Percentiles rank a stretch among this genome's conserved stretches.
phyloP scores from a whole-genome alignment of 2,329 filamentous ascomycete genomes.

The Beauveria pseudobassiana region DNA sequence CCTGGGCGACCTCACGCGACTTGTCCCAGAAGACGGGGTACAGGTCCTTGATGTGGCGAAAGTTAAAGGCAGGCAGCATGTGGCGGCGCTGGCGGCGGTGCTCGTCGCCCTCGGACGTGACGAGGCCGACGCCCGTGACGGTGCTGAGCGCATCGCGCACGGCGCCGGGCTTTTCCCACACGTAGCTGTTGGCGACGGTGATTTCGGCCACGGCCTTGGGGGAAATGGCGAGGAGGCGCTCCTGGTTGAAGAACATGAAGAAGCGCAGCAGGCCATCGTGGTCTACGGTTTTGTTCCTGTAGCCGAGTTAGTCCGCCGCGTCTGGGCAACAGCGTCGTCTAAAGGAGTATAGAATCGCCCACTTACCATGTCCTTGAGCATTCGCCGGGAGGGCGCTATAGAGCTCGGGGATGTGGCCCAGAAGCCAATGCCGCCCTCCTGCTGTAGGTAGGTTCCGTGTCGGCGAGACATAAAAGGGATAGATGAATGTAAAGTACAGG shows the following conservation, averaged over 20 bases:
- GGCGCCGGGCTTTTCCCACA: conserved; percentile 56
- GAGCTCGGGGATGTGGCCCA: conserved; percentile 41
- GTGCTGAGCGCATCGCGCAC: conserved; percentile 50
- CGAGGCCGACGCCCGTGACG: conserved; percentile 61
- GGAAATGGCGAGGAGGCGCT: conserved; percentile 53
- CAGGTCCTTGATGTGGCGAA: conserved; percentile 75
- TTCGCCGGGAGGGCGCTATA: conserved; percentile 30
- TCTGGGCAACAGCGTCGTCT: neutral
- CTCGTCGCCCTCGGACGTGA: conserved; percentile 84
- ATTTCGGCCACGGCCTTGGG: conserved; percentile 64
- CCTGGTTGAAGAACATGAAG: conserved; percentile 52
- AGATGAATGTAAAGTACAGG: conserved; percentile 31
- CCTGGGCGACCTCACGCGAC: conserved; percentile 56
- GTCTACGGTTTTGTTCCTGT: conserved; percentile 52
- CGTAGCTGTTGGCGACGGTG: conserved; percentile 60
- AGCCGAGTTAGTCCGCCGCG: conserved; percentile 24
- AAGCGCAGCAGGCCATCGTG: conserved; percentile 66
- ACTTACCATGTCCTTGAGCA: conserved; percentile 41
- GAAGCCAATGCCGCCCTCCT: conserved; percentile 33
- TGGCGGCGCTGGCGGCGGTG: conserved; percentile 77
- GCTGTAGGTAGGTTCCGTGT: conserved; percentile 38
- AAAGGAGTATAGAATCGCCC: too few species aligned
- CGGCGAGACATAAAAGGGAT: conserved; percentile 35
- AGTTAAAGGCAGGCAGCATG: conserved; percentile 77
- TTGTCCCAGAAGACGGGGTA: conserved; percentile 83